Conservation (phyloP, 352 stramenopile species). For the Pythium oligandrum region DNA sequence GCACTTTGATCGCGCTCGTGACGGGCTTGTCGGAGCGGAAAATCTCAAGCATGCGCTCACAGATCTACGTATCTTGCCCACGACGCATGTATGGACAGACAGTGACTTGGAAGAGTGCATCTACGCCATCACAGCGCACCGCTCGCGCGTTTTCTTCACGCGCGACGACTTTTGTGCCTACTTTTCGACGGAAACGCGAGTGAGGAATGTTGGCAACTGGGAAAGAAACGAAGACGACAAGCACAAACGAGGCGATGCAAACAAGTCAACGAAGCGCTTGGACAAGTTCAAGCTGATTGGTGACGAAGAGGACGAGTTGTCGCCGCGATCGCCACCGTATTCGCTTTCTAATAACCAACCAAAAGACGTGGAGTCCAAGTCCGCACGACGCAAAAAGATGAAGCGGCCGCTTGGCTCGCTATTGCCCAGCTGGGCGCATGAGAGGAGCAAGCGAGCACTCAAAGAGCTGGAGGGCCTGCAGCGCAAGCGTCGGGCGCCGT, state of each 20-base stretch:
- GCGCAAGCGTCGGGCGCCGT: not conserved
- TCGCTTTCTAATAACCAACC: slow-evolving; percentile 19
- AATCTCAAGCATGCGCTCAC: slow-evolving; percentile 48
- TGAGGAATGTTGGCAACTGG: not conserved
- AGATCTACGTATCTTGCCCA: slow-evolving; percentile 25
- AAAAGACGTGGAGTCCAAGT: slow-evolving; percentile 7
- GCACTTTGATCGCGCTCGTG: slow-evolving; percentile 46
- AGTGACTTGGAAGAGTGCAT: slow-evolving; percentile 46
- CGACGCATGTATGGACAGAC: slow-evolving; percentile 27
- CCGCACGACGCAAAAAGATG: slow-evolving; percentile 14
- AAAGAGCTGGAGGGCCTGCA: slow-evolving; percentile 43
- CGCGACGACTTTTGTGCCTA: slow-evolving; percentile 50
- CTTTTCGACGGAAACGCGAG: slow-evolving; percentile 14
- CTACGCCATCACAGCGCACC: slow-evolving; percentile 22
- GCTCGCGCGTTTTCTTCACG: slow-evolving; percentile 47
- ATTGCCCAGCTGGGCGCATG: slow-evolving; percentile 57
- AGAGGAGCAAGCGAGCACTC: slow-evolving; percentile 61
- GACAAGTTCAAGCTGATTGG: not conserved
- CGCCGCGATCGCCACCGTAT: not conserved
- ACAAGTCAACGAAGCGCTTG: not conserved
- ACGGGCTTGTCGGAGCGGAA: slow-evolving; percentile 42
- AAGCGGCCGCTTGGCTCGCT: slow-evolving; percentile 25
- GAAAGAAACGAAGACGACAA: not conserved
- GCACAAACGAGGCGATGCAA: slow-evolving; percentile 12
- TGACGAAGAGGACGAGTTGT: not conserved